Base-by-base conservation (phyloP, 306 rosid genomes). In the Leucaena leucocephala region DNA sequence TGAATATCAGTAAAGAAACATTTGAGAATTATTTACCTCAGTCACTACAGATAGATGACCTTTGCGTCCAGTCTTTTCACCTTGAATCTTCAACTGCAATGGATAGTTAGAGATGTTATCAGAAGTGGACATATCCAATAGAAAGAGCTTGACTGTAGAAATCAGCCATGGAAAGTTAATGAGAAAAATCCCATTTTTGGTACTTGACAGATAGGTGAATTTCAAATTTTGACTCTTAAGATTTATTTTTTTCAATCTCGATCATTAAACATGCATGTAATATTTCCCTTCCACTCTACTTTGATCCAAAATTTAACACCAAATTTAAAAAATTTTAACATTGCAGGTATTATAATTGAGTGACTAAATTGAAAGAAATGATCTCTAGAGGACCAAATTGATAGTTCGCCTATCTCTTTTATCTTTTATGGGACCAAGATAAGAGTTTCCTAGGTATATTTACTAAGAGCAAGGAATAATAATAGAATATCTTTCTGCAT, bases 41-140 rank as follows among this genome's bases (percentile, higher is more conserved):
- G 98, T 92, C 39, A 92, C 88, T 78, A 95, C 90, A 70, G 97
- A 89, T 58, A 95, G 86, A 80, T 85, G 98, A 81, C 98, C 98
- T 84, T 95, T 95, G 6, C 98, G 92, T 74, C 98, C 98, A 36
- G 87, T 83, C 83, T 88, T 92, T 76, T 91, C 98, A 64, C 98
- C 98, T 48, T 91, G 89, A 85, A 95, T 89, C 89, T 87, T 95
- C 85, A 95, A 62, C 98, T 95, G 88, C 76, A 55, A 86, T 50
- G 15, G 33, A 72, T 17, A 81, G 38, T 57, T 64, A 58, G 39
- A 72, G 59, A 48, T 19, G 46, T 39, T 33, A 48, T 75, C 79
- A 82, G 79, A 79, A 78, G 67, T 67, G 44, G 71, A 76, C 73
- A 78, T 76, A 68, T 57, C 72, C 46, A 39, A 71, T 6, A 9